Evolutionary conservation across 2,329 filamentous ascomycete genomes (phyloP), one percentile per base, ranked within the genome.

Genomic region (Hypoxylon sp.): DNA sequence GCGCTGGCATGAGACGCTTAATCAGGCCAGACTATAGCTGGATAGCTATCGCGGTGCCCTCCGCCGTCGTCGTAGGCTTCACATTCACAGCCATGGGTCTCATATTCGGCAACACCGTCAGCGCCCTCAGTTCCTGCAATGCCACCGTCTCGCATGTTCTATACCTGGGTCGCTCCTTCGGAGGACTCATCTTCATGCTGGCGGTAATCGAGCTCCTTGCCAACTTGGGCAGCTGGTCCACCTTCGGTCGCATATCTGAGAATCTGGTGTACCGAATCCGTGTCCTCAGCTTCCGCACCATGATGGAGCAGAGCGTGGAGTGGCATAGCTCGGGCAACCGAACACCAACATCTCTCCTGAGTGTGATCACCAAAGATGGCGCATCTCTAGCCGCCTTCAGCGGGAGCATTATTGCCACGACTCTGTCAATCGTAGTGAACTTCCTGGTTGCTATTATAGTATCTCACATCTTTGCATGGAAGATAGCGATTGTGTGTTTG

Each of bases 61-160:
- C 75, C 4, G 74, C 81, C 1, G 67, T 73, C 34, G 69, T 84
- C 26, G 80, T 84, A 3, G 82, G 82, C 5, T 77, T 76, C 8
- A 78, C 82, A 1, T 86, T 81, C 64, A 79, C 79, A 12, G 81
- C 75, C 1, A 76, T 79, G 36, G 82, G 79, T 12, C 69, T 84
- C 4, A 79, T 87, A 29, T 85, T 87, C 51, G 83, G 83, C 34
- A 78, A 82, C 63, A 81, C 80, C 1, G 75, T 87, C 32, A 78
- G 79, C n/a, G 75, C 69, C 27, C 69, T 87, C 26, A 82, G 76
- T 49, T 75, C 78, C 1, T 86, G 81, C 67, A 74, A 79, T 27
- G 69, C 72, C 7, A 68, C 72, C 1, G 66, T 73, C 2, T 68
- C 71, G 3, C 73, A 71, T 7, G 83, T 86, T 34, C 70, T 74